A percentile compares a stretch with the other conserved stretches of the same genome.
These are phyloP conservation scores for Suhomyces ambrosiae DNA, from an alignment of 1,139 yeast species.

Conservation along the genomic window DNA sequence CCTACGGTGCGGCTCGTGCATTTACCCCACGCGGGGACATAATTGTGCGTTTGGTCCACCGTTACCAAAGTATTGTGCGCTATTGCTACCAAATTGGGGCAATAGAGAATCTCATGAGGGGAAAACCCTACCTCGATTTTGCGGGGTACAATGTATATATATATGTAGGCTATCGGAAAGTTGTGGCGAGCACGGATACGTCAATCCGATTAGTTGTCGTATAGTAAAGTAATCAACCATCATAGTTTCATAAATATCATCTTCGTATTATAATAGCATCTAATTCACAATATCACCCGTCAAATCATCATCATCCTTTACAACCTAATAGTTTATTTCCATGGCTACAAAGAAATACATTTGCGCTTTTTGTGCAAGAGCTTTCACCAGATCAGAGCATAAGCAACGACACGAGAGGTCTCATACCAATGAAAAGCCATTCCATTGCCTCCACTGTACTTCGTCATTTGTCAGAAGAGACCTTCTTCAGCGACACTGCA, in stretches of 20 bases:
- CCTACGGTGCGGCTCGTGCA: constrained; percentile 7
- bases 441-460: constrained; percentile 70
- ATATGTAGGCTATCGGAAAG: constrained; percentile 4
- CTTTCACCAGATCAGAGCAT: constrained; percentile 81
- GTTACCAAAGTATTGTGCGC: constrained; percentile 7
- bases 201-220: neutral
- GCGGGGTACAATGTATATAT: constrained; percentile 12
- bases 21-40: constrained; percentile 13
- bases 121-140: constrained; percentile 8
- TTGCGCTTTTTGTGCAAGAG: constrained; percentile 79
- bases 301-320: no score
- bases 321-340: neutral
- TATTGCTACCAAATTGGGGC: constrained; percentile 5
- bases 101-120: constrained; percentile 12
- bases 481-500: constrained; percentile 70
- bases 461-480: constrained; percentile 78
- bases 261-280: no score
- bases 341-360: constrained; percentile 63
- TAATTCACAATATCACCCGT: no score
- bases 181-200: neutral
- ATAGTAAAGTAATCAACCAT: no score
- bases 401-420: constrained; percentile 81
- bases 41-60: constrained; percentile 9
- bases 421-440: constrained; percentile 82
- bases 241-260: no score